Base-by-base conservation (phyloP, 768 basidiomycete species). In the Lactarius sanguifluus region DNA sequence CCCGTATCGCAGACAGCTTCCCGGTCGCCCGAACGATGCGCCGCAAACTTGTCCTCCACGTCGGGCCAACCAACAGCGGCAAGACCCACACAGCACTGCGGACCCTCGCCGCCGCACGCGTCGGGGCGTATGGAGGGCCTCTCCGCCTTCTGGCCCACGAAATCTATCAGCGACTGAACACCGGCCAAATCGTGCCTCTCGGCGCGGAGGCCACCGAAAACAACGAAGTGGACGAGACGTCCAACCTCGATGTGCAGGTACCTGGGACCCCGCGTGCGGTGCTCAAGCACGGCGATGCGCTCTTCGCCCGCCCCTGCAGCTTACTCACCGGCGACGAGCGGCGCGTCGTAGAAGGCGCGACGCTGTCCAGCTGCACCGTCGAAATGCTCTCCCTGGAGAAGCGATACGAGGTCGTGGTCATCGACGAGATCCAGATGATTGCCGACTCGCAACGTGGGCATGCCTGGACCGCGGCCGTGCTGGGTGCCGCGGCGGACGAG, bases 341-440 rank as follows among this genome's bases (percentile, higher is more conserved):
- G 65, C 86, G 88, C 72, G 81, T 91, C 36, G 84, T 96, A 25
- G 79, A 80, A 10, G 71, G 80, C 8, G 86, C 86, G 0, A 76
- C 81, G 0, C 75, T 97, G 43, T 65, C 81, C n/a, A 89, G 88
- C 73, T 94, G 92, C 75, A 99, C 97, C 2, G 90, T 98, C 71
- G 97, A 99, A 81, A 99, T 98, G 96, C 75, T 91, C 40, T 79
- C 81, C 6, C 69, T 79, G 12, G 67, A 69, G 2, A 68, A 57
- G 20, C 66, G 66, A 4, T 80, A 78, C 62, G 93, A 96, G 60
- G 94, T 98, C 28, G 95, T 88, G 0, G 95, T 99, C 56, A 81
- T 99, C 55, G 97, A 98, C 75, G 96, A 98, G 79, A 98, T 99
- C 57, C 97, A 98, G 79, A 91, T 98, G 90, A 85, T 98, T 20